Percentiles rank a stretch among this genome's conserved stretches.
These are phyloP conservation scores for Stygiomarasmius scandens DNA, from an alignment of 1,284 basidiomycete species.

Conservation along the genomic window DNA sequence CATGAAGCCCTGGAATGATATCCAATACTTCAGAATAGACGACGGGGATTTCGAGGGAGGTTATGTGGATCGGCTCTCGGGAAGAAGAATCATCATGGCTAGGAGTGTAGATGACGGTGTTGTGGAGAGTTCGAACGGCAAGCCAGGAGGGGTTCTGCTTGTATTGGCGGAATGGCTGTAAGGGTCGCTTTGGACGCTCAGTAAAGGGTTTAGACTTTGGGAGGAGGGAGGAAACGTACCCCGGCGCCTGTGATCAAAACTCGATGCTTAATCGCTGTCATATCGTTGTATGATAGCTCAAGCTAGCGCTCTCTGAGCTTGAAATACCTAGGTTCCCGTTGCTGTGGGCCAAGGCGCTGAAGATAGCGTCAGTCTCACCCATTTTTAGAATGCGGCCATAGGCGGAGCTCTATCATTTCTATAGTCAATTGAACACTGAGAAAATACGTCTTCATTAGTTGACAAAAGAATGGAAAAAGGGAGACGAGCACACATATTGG, in stretches of 20 bases:
- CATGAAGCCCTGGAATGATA: constrained; percentile 60
- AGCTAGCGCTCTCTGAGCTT: no score
- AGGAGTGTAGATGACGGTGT: constrained; percentile 29
- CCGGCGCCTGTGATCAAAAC: neutral
- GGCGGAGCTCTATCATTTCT: no score
- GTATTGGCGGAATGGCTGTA: constrained; percentile 53
- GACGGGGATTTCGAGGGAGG: constrained; percentile 60
- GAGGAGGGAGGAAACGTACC: neutral
- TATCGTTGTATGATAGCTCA: no score
- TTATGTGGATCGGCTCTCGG: constrained; percentile 52
- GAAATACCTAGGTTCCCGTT: no score
- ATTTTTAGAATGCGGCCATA: no score
- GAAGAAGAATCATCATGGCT: neutral
- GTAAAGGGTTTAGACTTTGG: neutral
- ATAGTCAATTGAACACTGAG: no score
- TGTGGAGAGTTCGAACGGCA: constrained; percentile 52
- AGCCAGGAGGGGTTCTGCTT: constrained; percentile 59
- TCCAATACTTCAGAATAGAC: constrained; percentile 61
- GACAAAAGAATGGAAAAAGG: no score
- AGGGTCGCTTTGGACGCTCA: neutral
- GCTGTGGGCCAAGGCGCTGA: no score
- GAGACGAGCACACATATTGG: no score
- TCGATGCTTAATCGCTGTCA: neutral
- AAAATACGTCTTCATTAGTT: no score
- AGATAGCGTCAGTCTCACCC: no score